These are phyloP conservation scores for Suhomyces vadensis DNA, from an alignment of 805 yeast genomes.

Conservation along the genomic window DNA sequence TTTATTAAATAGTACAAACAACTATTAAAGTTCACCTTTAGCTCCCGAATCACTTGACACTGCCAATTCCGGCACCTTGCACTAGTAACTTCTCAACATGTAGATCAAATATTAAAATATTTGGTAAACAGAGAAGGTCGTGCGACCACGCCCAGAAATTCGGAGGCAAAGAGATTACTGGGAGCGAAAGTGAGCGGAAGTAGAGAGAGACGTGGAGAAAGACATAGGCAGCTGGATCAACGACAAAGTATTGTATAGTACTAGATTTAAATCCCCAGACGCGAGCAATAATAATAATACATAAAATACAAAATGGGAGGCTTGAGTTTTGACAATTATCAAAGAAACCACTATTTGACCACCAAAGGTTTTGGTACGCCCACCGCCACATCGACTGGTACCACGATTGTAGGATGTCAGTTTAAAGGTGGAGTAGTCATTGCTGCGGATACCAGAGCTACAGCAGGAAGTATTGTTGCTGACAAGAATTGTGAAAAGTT, in stretches of 20 bases:
- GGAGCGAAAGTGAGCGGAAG: neutral
- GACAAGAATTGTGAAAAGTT: slow-evolving; percentile 97
- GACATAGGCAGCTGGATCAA: neutral
- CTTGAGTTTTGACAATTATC: slow-evolving; percentile 87
- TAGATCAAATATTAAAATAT: slow-evolving; percentile 1
- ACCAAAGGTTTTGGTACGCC: slow-evolving; percentile 77
- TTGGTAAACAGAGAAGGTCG: slow-evolving; percentile 5
- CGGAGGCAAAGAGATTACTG: slow-evolving; percentile 7
- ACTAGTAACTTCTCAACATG: neutral
- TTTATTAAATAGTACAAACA: no score
- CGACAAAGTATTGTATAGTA: neutral
- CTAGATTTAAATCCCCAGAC: neutral
- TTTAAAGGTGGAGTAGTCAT: slow-evolving; percentile 93
- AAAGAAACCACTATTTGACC: slow-evolving; percentile 77
- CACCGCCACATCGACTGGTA: slow-evolving; percentile 94
- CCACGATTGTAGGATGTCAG: slow-evolving; percentile 97
- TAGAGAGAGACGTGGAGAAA: neutral
- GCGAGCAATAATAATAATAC: neutral
- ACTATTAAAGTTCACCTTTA: no score
- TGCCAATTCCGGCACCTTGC: neutral
- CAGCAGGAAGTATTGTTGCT: slow-evolving; percentile 94
- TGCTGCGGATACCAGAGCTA: slow-evolving; percentile 99
- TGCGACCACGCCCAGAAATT: neutral
- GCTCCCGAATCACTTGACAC: neutral
- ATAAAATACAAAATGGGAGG: slow-evolving; percentile 71